phyloP scores from a whole-genome alignment of 2,329 filamentous ascomycete genomes.

The Colletotrichum endophyticum region DNA sequence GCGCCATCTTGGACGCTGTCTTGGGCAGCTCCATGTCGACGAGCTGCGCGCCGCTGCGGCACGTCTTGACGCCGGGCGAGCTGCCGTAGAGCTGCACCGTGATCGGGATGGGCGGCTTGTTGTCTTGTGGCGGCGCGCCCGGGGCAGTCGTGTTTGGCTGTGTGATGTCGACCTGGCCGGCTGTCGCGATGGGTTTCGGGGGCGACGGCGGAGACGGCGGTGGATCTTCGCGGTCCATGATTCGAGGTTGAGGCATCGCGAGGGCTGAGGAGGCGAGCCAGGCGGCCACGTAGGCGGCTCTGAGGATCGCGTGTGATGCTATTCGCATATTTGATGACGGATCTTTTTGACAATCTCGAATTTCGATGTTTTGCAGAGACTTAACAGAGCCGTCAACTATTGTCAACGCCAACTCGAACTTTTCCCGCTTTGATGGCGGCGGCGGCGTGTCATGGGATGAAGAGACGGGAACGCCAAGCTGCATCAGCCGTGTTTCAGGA shows the following conservation, averaged over 20 bases:
- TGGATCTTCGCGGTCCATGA: slow-evolving; percentile 9
- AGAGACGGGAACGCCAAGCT: not conserved
- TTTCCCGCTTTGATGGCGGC: not conserved
- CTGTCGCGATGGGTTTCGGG: not conserved
- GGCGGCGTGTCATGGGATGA: not conserved
- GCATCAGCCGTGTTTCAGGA: slow-evolving; percentile 15
- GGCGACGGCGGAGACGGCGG: not conserved
- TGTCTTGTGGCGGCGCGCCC: not conserved
- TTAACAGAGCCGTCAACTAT: not conserved
- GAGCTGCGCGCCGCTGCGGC: slow-evolving; percentile 2
- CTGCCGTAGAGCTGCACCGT: slow-evolving; percentile 7
- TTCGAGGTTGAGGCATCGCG: not conserved
- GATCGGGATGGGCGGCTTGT: slow-evolving; percentile 9
- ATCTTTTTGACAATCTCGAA: not conserved
- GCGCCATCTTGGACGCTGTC: not conserved
- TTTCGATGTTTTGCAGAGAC: not conserved
- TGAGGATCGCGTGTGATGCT: not conserved
- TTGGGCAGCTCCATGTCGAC: not conserved
- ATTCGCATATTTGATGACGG: not conserved
- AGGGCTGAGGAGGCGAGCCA: slow-evolving; percentile 1
- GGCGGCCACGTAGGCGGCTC: not conserved
- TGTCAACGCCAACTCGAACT: not conserved
- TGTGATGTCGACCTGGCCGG: slow-evolving; percentile 4
- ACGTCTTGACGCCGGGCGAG: slow-evolving; percentile 10
- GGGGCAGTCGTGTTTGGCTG: not conserved